phyloP scores from a whole-genome alignment of 192 early-diverging fungal species.

The Paraglomus brasilianum region DNA sequence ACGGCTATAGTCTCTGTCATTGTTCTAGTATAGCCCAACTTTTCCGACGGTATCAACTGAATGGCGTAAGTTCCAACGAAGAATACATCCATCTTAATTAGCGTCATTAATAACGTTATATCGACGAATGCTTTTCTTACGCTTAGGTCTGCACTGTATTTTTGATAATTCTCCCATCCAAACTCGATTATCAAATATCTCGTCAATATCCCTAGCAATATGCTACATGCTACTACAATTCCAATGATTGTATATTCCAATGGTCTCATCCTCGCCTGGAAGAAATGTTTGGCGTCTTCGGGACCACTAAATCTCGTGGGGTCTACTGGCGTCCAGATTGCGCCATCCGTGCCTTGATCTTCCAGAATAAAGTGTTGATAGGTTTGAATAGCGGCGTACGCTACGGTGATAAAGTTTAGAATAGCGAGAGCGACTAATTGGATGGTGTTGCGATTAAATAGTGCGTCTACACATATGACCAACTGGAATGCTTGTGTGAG shows the following conservation, averaged over 20 bases:
- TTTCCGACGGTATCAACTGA: constrained; percentile 45
- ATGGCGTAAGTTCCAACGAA: constrained; percentile 45
- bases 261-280: constrained; percentile 36
- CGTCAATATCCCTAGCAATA: constrained; percentile 31
- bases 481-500: constrained; percentile 16
- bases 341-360: constrained; percentile 8
- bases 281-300: constrained; percentile 25
- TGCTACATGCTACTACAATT: constrained; percentile 39
- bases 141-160: constrained; percentile 45
- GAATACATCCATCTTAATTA: constrained; percentile 48
- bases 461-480: constrained; percentile 8
- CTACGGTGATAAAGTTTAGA: constrained; percentile 63
- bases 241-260: constrained; percentile 48
- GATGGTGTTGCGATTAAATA: constrained; percentile 69
- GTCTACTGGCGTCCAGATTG: not conserved
- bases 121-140: constrained; percentile 35
- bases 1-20: constrained; percentile 37
- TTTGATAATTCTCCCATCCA: constrained; percentile 49
- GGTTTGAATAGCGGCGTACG: constrained; percentile 70
- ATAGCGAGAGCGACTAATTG: constrained; percentile 77
- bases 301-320: not conserved
- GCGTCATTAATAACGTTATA: constrained; percentile 38
- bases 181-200: constrained; percentile 40
- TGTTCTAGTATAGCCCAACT: constrained; percentile 33
- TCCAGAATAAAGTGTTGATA: constrained; percentile 35